phyloP scores from a whole-genome alignment of 1,284 basidiomycete species.

The Earliella scabrosa region DNA sequence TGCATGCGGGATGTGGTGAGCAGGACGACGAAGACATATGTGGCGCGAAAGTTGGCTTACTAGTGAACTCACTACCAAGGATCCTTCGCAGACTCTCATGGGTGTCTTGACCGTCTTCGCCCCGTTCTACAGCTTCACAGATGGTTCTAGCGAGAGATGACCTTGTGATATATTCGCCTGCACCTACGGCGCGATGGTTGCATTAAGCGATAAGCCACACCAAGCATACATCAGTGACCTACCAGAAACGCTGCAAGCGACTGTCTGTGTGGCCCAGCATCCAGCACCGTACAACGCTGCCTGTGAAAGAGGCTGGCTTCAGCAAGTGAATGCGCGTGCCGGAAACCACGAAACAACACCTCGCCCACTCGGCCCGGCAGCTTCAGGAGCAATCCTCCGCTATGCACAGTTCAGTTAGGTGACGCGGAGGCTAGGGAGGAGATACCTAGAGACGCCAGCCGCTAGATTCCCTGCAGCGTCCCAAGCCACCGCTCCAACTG shows the following conservation, averaged over 20 bases:
- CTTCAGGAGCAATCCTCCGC: constrained; percentile 77
- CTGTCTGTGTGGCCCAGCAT: constrained; percentile 59
- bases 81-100: constrained; percentile 35
- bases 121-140: constrained; percentile 32
- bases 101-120: constrained; percentile 31
- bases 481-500: constrained; percentile 72
- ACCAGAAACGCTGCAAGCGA: constrained; percentile 78
- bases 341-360: constrained; percentile 38
- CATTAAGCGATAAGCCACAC: background rate
- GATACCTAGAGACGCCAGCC: constrained; percentile 76
- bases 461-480: constrained; percentile 49
- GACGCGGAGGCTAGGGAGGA: background rate
- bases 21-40: background rate
- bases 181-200: constrained; percentile 32
- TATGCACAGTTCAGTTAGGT: constrained; percentile 32
- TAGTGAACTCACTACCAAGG: constrained; percentile 30
- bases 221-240: background rate
- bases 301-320: constrained; percentile 32
- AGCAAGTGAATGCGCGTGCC: background rate
- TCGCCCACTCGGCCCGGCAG: constrained; percentile 72
- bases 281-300: constrained; percentile 69
- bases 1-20: background rate
- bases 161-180: constrained; percentile 47
- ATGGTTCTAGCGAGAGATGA: constrained; percentile 40
- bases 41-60: constrained; percentile 21